A percentile compares a stretch with the other conserved stretches of the same genome.
phyloP scores from a whole-genome alignment of 2,329 filamentous ascomycete species.

The Fusarium oxysporum region DNA sequence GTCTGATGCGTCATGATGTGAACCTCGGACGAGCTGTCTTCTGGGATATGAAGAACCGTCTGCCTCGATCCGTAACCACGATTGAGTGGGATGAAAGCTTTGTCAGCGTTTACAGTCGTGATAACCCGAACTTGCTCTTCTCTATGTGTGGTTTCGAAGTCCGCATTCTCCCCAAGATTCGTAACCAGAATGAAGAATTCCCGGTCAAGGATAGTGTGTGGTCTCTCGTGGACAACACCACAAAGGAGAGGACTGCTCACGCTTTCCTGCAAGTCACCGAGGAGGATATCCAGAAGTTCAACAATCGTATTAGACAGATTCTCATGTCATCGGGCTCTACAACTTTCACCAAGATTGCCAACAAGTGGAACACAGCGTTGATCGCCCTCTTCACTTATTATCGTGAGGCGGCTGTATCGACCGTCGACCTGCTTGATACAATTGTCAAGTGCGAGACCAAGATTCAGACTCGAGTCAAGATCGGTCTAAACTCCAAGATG shows the following conservation, averaged over 20 bases:
- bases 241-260: conserved; percentile 96
- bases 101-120: conserved; percentile 95
- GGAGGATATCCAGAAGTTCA: conserved; percentile 98
- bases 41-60: conserved; percentile 97
- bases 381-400: conserved; percentile 99
- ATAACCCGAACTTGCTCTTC: conserved; percentile 97
- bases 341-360: conserved; percentile 99
- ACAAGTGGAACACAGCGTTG: conserved; percentile 99
- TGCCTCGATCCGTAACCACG: conserved; percentile 93
- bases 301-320: conserved; percentile 98
- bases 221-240: conserved; percentile 96
- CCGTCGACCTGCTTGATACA: conserved; percentile 91
- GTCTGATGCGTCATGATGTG: conserved; percentile 97
- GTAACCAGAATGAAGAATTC: conserved; percentile 96
- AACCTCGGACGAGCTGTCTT: conserved; percentile 97
- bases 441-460: conserved; percentile 99
- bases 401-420: conserved; percentile 95
- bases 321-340: conserved; percentile 99
- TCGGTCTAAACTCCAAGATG: conserved; percentile 99
- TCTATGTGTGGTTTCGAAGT: conserved; percentile 99
- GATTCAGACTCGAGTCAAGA: conserved; percentile 99
- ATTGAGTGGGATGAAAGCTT: conserved; percentile 99
- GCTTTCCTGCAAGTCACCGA: conserved; percentile 98
- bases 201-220: conserved; percentile 98
- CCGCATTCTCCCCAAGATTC: conserved; percentile 92